Evolutionary conservation across 2,329 filamentous ascomycete genomes (phyloP), one percentile per base, ranked within the genome.

Genomic region (Aspergillus ruber): DNA sequence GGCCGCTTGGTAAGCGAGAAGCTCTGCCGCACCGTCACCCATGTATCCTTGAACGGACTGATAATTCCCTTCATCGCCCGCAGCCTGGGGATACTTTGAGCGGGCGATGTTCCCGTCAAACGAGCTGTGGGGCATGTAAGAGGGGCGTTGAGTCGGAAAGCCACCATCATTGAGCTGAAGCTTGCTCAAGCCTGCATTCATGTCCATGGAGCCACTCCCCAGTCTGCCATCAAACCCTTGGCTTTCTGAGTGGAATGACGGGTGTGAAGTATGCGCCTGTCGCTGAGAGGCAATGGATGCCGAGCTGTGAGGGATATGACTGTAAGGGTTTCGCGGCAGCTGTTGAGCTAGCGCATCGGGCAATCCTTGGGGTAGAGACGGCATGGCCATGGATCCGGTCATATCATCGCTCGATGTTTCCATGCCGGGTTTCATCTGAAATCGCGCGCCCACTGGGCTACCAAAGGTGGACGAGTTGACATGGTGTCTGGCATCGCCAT

Each of bases 41-140:
- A 51, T 52, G 45, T 63, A 66, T 2, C 50, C 51, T 20, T 52
- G 35, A 15, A 61, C 49, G 2, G 55, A 42, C 29, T 66, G 61
- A 39, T 64, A 69, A 18, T 50, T 48, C 12, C 48, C 49, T 6
- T 69, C 64, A 18, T 68, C 64, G 10, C 47, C 44, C 4, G 44
- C 38, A 21, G 50, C 50, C n/a, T 62, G 59, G 15, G 36, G 17
- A 21, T 69, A 74, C 48, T 73, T 75, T 46, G 71, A 70, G 1
- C 69, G 56, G n/a, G 67, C 62, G n/a, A 71, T 60, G 1, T 71
- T 64, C n/a, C 68, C 64, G 49, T 80, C 76, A n/a, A 73, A 63
- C 4, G 71, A 69, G 4, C 70, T 57, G 23, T 64, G 63, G 3
- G 57, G 52, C n/a, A 60, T 45, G 48, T 63, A 68, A 0, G 51